A percentile compares a stretch with the other conserved stretches of the same genome.
phyloP scores from a whole-genome alignment of 2,329 filamentous ascomycete species.

The Arthrobotrys sphaeroides region DNA sequence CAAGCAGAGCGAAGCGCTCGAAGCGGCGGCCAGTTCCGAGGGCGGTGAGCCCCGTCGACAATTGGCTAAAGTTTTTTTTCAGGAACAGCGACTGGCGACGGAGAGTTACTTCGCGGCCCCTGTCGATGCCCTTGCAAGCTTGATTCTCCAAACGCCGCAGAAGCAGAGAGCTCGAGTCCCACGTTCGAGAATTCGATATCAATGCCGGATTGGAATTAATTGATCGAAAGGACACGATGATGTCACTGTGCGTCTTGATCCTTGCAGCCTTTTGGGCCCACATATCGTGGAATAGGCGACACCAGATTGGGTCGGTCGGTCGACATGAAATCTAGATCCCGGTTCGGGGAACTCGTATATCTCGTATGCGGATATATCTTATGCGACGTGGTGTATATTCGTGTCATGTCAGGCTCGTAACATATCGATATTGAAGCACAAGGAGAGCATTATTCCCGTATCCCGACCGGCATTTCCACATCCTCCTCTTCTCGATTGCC shows the following conservation, averaged over 20 bases:
- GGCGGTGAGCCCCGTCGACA: constrained; percentile 6
- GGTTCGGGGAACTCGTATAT: neutral
- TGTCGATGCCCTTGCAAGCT: constrained; percentile 1
- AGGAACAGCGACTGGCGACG: constrained; percentile 33
- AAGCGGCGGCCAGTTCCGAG: constrained; percentile 44
- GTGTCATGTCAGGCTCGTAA: neutral
- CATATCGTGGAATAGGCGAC: constrained; percentile 9
- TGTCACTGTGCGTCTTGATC: constrained; percentile 48
- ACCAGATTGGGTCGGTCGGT: neutral
- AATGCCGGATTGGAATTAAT: neutral
- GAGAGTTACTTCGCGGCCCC: constrained; percentile 11
- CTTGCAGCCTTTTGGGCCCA: constrained; percentile 26
- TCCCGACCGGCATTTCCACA: constrained; percentile 1
- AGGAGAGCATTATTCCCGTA: neutral
- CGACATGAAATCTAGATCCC: neutral
- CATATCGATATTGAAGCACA: neutral
- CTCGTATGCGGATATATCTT: too few species aligned
- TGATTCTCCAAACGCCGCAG: neutral
- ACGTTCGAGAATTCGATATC: neutral
- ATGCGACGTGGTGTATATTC: neutral
- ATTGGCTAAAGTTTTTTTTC: constrained; percentile 2
- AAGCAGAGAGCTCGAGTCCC: neutral
- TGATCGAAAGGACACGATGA: constrained; percentile 15
- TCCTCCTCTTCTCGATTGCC: neutral
- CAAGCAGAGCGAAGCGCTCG: constrained; percentile 20